Base-by-base conservation (phyloP, 306 rosid species). In the Acacia crassicarpa region DNA sequence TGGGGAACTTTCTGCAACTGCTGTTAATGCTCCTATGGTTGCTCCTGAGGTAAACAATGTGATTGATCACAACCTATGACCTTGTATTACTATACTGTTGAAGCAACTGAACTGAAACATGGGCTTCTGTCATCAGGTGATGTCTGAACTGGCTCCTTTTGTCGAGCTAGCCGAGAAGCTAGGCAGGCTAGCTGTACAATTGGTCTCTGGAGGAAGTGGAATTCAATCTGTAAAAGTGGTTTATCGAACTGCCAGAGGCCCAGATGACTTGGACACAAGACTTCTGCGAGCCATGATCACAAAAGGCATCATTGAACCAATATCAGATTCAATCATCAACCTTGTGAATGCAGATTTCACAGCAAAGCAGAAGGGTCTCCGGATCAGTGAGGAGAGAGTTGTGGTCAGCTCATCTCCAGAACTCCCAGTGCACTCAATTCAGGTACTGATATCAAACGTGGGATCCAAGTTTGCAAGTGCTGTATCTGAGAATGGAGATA, bases 11-110 rank as follows among this genome's bases (percentile, higher is more conserved):
- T 88, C 94, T 10, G 91, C 93, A 12, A 92, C 94, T 1, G 94
- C 92, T 12, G 92, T 92, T 53, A 92, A 91, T 72, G 97, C 97
- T 23, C 97, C 97, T 5, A 88, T 89, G 91, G 94, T 92, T 63
- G 65, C 94, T 20, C 88, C 91, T 5, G 88, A 92, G 97, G 95
- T 90, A 78, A 58, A 33, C 74, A 41, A 27, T 25, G 32, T 8
- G n/a, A 59, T 12, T 20, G n/a, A 72, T 30, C 30, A 43, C 22
- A 2, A 13, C 35, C 23, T 51, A 49, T 48, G 38, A 35, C 75
- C 67, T 79, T 8, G 68, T 49, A 22, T 40, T 61, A 44, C 2
- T 33, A 16, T 33, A 9, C 30, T 53, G 11, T 8, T 22, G 41
- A 33, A 20, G 48, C 46, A 11, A 33, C 63, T 82, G 27, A 11